Evolutionary conservation across 176 grass and related monocot species (phyloP).

Genomic region (Lolium rigidum): DNA sequence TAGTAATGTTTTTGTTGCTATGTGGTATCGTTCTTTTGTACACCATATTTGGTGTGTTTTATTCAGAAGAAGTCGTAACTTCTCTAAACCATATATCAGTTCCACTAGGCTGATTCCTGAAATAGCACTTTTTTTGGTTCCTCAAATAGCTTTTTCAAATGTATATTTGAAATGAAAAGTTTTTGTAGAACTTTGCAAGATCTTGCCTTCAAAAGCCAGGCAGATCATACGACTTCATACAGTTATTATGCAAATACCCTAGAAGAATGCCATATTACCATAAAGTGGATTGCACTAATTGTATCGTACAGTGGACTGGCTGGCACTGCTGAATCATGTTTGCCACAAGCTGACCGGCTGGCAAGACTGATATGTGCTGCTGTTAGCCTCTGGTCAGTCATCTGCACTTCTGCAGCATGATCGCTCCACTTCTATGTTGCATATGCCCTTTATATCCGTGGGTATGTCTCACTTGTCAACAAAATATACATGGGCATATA

Average conservation of each 20-base stretch:
- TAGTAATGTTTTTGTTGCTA: neutral
- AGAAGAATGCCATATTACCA: neutral
- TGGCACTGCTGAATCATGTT: conserved; percentile 21
- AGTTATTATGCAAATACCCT: neutral
- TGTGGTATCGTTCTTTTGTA: neutral
- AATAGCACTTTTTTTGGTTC: neutral
- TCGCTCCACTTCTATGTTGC: neutral
- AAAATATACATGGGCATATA: neutral
- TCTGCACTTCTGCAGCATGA: neutral
- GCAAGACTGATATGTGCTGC: neutral
- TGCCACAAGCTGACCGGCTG: conserved; percentile 2
- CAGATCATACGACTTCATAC: neutral
- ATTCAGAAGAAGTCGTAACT: neutral
- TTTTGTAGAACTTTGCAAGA: neutral
- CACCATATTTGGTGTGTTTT: neutral
- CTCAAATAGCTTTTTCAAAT: conserved; percentile 1
- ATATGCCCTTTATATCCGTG: neutral
- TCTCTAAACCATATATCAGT: neutral
- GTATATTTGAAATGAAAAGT: neutral
- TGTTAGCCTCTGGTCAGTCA: neutral
- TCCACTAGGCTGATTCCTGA: neutral
- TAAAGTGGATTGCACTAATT: neutral
- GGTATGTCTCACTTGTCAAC: neutral
- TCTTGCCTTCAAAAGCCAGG: neutral
- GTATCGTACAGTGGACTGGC: neutral